phyloP scores from a whole-genome alignment of 2,329 filamentous ascomycete species.

The Fusarium humuli region DNA sequence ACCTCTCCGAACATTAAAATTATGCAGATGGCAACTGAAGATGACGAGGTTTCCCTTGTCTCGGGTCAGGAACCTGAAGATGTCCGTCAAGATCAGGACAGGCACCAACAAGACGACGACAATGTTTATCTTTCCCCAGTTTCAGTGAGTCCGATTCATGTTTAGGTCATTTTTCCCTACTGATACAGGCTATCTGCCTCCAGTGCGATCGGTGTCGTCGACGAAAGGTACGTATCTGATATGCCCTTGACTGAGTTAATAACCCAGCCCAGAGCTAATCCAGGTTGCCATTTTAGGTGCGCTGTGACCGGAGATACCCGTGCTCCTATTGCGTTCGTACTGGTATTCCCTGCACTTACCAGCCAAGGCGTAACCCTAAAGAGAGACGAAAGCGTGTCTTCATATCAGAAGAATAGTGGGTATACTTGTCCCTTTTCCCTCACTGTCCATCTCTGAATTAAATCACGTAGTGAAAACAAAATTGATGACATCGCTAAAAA shows the following conservation, averaged over 20 bases:
- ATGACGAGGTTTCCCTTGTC: neutral
- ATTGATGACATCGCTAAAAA: slow-evolving; percentile 52
- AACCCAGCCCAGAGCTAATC: neutral
- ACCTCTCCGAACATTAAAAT: neutral
- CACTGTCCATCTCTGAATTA: rapidly evolving
- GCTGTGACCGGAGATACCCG: neutral
- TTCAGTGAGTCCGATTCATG: neutral
- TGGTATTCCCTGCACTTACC: neutral
- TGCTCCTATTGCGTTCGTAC: neutral
- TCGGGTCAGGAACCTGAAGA: neutral
- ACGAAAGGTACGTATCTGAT: neutral
- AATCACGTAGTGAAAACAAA: slow-evolving; percentile 48
- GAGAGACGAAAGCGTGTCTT: neutral
- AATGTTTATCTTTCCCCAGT: neutral
- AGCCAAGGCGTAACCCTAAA: neutral
- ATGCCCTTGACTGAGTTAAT: neutral
- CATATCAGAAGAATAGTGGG: neutral
- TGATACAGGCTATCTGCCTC: neutral
- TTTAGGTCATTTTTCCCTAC: rapidly evolving
- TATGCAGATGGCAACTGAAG: neutral
- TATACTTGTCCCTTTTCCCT: rapidly evolving
- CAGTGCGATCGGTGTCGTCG: neutral
- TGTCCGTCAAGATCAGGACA: neutral
- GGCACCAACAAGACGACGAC: neutral
- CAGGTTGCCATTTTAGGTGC: neutral